Evolutionary conservation across 108 stramenopile species (phyloP), one percentile per base, ranked within the genome.

Genomic region (Cyclotella baltica): DNA sequence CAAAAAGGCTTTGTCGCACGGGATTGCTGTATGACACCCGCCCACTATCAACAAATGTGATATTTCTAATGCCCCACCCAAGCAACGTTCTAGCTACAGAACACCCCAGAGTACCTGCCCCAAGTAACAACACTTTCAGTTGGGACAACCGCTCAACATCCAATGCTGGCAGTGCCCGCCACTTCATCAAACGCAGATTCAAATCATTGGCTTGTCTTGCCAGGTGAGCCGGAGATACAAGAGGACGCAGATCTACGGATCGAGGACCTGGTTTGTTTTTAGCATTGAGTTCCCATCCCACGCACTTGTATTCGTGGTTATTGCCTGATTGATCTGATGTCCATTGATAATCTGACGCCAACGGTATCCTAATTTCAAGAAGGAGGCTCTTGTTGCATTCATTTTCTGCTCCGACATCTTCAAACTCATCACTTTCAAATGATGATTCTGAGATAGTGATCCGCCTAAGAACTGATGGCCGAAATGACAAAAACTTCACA

Each of bases 31-130:
- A 97, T 6, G 90, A 86, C 10, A 99, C 99, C 5, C 81, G 83
- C 0, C 99, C 99, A 70, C 90, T 92, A 86, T 99, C 99, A 5
- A 98, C 90, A 75, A 99, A 86, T 19, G 91, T 97, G 51, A 99
- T 91, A 51, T 94, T 59, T 37, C 98, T 84, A 20, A 99, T 85
- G n/a, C 99, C 99, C 98, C 98, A 99, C 18, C 96, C 98, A 31
- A 98, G 63, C 61, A 99, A 77, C 20, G 86, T 87, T 0, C 99
- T 80, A 0, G 98, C 97, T 9, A 99, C 98, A 38, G 81, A 82
- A 73, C 99, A 99, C 50, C 99, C 99, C 64, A 99, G 83, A 5
- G 99, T 99, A 25, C 99, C 99, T 1, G 98, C 97, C 8, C 99
- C 99, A 25, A 99, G 53, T 31, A 99, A 70, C 51, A 99, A 78